A percentile compares a stretch with the other conserved stretches of the same genome.
These are phyloP conservation scores for Castanopsis chinensis DNA, from an alignment of 306 rosid species.

Conservation along the genomic window DNA sequence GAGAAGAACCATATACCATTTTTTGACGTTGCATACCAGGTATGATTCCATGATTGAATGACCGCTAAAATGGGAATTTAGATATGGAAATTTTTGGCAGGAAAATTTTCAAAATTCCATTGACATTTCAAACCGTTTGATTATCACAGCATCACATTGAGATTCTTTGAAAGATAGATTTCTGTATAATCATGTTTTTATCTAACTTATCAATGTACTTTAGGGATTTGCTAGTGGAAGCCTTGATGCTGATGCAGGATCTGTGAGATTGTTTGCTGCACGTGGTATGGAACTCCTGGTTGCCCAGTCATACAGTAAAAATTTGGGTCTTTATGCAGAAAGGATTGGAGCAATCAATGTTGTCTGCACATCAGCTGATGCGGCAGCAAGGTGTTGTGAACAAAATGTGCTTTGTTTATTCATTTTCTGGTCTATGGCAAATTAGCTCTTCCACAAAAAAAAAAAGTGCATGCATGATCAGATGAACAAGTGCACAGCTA, in stretches of 20 bases:
- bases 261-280: conserved; percentile 86
- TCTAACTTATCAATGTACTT: conserved; percentile 22
- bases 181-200: not conserved
- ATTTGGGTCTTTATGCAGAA: conserved; percentile 97
- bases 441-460: not conserved
- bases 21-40: conserved; percentile 99
- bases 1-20: conserved; percentile 84
- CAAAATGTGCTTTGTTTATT: conserved; percentile 5
- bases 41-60: conserved; percentile 12
- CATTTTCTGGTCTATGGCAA: not conserved
- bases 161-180: conserved; percentile 1
- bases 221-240: conserved; percentile 99
- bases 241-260: conserved; percentile 83
- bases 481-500: not conserved
- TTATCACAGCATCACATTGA: not conserved
- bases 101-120: not conserved
- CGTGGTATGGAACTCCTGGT: conserved; percentile 91
- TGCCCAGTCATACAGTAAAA: conserved; percentile 97
- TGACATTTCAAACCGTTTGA: not conserved
- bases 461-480: not conserved
- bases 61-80: not conserved
- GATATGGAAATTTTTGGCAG: not conserved
- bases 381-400: conserved; percentile 70
- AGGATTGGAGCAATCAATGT: conserved; percentile 96
- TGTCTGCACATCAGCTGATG: conserved; percentile 75